These are phyloP conservation scores for Avicennia marina DNA, from an alignment of 257 asterid genomes.

Conservation along the genomic window DNA sequence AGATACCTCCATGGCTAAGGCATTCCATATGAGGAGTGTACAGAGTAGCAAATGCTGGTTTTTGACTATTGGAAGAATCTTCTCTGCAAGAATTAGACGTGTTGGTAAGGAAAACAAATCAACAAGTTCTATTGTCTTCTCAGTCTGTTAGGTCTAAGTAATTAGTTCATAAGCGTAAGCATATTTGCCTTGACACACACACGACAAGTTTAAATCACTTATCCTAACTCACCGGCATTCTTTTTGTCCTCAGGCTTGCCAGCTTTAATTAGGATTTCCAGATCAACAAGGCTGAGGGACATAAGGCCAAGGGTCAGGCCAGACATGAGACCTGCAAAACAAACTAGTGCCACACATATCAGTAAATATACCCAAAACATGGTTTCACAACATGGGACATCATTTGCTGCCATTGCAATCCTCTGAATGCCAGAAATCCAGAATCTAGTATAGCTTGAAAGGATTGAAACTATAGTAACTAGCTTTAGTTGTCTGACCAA, in stretches of 20 bases:
- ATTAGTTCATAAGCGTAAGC: too few species aligned
- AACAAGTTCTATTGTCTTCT: too few species aligned
- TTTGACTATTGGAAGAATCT: slow-evolving; percentile 79
- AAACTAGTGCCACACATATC: slow-evolving; percentile 52
- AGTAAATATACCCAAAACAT: slow-evolving; percentile 79
- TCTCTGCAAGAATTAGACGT: slow-evolving; percentile 35
- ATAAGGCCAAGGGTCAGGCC: slow-evolving; percentile 89
- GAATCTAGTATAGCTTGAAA: neutral
- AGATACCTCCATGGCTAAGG: slow-evolving; percentile 88
- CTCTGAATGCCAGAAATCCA: neutral
- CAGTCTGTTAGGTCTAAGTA: too few species aligned
- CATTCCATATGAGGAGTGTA: slow-evolving; percentile 77
- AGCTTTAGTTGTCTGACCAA: neutral
- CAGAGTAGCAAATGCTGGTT: slow-evolving; percentile 84
- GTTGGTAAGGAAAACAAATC: neutral
- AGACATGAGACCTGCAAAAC: slow-evolving; percentile 90
- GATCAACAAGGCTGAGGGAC: slow-evolving; percentile 92
- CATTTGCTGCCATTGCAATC: slow-evolving; percentile 75
- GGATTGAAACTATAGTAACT: neutral
- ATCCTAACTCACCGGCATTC: slow-evolving; percentile 52
- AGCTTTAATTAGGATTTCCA: slow-evolving; percentile 71
- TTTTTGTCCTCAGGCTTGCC: slow-evolving; percentile 64
- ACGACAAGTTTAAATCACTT: too few species aligned
- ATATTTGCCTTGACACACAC: too few species aligned
- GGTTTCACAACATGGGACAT: slow-evolving; percentile 86